Conservation (phyloP, 169 alveolate species). For the Eimeria falciformis region DNA sequence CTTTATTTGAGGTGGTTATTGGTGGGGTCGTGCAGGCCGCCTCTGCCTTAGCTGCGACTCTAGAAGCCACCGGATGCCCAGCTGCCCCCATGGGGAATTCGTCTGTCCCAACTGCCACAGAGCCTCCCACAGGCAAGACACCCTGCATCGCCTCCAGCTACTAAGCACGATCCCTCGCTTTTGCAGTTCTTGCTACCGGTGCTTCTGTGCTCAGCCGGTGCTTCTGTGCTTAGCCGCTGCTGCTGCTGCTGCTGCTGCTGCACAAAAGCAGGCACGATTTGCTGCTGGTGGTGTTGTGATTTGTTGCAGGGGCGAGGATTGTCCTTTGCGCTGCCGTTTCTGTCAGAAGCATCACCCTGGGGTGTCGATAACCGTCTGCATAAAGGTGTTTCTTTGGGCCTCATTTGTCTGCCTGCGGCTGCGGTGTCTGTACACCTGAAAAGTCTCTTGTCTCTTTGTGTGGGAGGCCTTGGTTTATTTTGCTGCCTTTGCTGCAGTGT, state of each 20-base stretch:
- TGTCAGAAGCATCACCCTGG: slow-evolving; percentile 64
- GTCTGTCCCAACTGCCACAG: slow-evolving; percentile 86
- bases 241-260: not conserved
- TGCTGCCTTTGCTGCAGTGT: not conserved
- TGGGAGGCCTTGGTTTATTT: not conserved
- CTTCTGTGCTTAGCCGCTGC: too few relatives aligned
- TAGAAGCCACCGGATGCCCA: slow-evolving; percentile 84
- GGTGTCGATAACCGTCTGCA: slow-evolving; percentile 64
- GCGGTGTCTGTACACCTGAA: not conserved
- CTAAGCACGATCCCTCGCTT: too few relatives aligned
- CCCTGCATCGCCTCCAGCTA: not conserved
- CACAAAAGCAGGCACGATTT: not conserved
- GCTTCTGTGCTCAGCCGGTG: not conserved
- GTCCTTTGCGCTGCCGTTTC: slow-evolving; percentile 71
- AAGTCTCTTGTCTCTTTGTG: not conserved
- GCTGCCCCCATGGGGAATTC: slow-evolving; percentile 83
- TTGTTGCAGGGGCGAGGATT: slow-evolving; percentile 58
- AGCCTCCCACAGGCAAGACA: slow-evolving; percentile 80
- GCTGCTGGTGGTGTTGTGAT: not conserved
- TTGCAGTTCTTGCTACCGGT: not conserved
- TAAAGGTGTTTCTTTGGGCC: slow-evolving; percentile 25
- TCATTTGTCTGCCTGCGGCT: not conserved
- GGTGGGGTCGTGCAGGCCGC: slow-evolving; percentile 80
- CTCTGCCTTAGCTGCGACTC: slow-evolving; percentile 84
- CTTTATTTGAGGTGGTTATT: too few relatives aligned